These are phyloP conservation scores for Globisporangium rhizosaccharum DNA, from an alignment of 352 stramenopile genomes.

Conservation along the genomic window DNA sequence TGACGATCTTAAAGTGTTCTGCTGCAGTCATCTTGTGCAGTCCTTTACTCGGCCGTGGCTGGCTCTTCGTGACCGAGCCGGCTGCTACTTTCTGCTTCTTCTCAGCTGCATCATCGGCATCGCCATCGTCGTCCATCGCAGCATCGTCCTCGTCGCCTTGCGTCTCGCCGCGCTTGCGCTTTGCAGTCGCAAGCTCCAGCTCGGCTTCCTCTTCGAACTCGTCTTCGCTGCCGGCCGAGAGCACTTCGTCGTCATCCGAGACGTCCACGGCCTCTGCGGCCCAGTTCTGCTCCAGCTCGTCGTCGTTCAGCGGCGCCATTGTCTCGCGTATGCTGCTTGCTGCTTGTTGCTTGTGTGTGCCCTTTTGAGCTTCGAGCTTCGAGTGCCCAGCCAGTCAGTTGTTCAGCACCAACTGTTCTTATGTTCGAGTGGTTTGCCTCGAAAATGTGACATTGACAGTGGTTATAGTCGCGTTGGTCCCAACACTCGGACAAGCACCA, in stretches of 20 bases:
- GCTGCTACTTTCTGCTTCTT: constrained; percentile 55
- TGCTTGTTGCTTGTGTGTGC: not conserved
- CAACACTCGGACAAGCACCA: no score
- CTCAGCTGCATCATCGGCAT: constrained; percentile 7
- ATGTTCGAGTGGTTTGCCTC: no score
- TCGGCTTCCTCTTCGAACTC: constrained; percentile 74
- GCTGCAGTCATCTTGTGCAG: constrained; percentile 71
- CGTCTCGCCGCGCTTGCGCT: constrained; percentile 35
- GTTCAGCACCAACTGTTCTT: no score
- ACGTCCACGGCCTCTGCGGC: constrained; percentile 27
- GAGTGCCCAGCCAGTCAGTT: no score
- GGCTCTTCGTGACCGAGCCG: constrained; percentile 1
- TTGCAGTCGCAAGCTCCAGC: constrained; percentile 39
- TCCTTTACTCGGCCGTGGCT: constrained; percentile 46
- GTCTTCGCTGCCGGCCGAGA: constrained; percentile 74
- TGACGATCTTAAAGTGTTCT: constrained; percentile 82
- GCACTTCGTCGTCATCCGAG: constrained; percentile 40
- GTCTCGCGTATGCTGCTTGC: not conserved
- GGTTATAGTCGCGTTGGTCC: no score
- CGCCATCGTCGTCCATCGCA: not conserved
- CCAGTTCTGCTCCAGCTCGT: constrained; percentile 70
- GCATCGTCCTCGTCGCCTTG: constrained; percentile 23
- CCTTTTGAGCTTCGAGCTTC: not conserved
- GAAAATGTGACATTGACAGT: no score
- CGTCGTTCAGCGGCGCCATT: constrained; percentile 37